Evolutionary conservation across 2,329 filamentous ascomycete species (phyloP).

Genomic region (Colletotrichum siamense): DNA sequence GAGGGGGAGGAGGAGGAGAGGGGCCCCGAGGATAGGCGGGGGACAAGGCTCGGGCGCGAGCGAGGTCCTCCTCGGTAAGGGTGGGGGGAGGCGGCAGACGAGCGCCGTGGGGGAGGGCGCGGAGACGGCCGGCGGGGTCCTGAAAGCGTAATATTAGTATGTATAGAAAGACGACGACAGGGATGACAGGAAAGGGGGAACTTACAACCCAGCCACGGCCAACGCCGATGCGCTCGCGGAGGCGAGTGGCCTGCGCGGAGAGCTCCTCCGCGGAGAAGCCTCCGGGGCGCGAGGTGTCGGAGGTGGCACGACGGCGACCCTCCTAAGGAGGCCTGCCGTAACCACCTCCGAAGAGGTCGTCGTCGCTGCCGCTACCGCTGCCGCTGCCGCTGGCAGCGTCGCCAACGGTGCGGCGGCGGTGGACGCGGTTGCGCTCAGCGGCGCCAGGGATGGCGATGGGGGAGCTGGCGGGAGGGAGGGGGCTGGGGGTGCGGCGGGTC

Average conservation of each 20-base stretch:
- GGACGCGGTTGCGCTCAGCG: neutral
- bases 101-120: neutral
- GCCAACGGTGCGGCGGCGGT: neutral
- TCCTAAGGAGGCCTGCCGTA: constrained; percentile 4
- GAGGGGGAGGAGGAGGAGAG: constrained; percentile 1
- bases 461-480: neutral
- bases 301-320: constrained; percentile 6
- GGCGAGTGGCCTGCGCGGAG: neutral
- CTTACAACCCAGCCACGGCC: neutral
- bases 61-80: constrained; percentile 4
- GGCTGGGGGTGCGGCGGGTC: neutral
- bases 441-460: constrained; percentile 2
- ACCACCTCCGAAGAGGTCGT: neutral
- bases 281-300: constrained; percentile 3
- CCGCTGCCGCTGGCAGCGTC: neutral
- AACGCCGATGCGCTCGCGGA: neutral
- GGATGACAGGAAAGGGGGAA: neutral
- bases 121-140: constrained; percentile 19
- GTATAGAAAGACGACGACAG: too few species aligned
- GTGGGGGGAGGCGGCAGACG: neutral
- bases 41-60: neutral
- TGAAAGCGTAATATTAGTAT: neutral
- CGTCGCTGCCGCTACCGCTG: neutral
- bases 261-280: constrained; percentile 7
- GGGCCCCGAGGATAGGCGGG: constrained; percentile 3